phyloP scores from a whole-genome alignment of 345 rosid genomes.

The Streptanthus diversifolius region DNA sequence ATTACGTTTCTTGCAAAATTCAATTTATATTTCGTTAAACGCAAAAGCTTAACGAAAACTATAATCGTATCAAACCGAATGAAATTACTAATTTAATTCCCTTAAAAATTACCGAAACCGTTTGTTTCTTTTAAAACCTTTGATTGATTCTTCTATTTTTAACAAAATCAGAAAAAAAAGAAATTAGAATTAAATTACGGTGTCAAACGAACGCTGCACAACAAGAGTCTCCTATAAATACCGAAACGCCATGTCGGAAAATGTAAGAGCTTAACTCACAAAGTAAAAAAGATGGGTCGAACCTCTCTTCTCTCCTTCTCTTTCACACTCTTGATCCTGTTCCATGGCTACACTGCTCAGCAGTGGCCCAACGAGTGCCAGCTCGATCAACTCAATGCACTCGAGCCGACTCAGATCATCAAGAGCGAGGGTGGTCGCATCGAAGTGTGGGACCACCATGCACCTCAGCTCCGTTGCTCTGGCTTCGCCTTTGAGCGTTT shows the following conservation, averaged over 20 bases:
- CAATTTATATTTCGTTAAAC: not conserved
- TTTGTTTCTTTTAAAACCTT: not conserved
- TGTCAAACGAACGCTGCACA: not conserved
- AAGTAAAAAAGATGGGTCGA: constrained; percentile 18
- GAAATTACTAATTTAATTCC: no score
- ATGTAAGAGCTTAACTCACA: constrained; percentile 1
- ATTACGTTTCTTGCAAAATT: not conserved
- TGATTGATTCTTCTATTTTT: not conserved
- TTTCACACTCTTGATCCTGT: constrained; percentile 41
- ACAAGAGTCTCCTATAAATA: constrained; percentile 18
- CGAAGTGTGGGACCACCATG: constrained; percentile 51
- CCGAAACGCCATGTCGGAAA: not conserved
- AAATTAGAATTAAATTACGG: not conserved
- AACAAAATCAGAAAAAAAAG: not conserved
- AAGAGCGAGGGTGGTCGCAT: constrained; percentile 51
- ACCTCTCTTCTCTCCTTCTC: constrained; percentile 30
- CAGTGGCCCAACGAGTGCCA: constrained; percentile 45
- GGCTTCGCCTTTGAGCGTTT: constrained; percentile 45
- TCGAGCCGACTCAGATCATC: constrained; percentile 43
- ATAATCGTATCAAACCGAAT: no score
- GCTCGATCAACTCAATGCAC: constrained; percentile 42
- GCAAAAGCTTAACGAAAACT: not conserved
- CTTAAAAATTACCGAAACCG: not conserved
- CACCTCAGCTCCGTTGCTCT: constrained; percentile 56
- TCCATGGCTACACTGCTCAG: constrained; percentile 43